A percentile compares a stretch with the other conserved stretches of the same genome.
Conservation (phyloP, 768 basidiomycete genomes). For the Russula brevipes region DNA sequence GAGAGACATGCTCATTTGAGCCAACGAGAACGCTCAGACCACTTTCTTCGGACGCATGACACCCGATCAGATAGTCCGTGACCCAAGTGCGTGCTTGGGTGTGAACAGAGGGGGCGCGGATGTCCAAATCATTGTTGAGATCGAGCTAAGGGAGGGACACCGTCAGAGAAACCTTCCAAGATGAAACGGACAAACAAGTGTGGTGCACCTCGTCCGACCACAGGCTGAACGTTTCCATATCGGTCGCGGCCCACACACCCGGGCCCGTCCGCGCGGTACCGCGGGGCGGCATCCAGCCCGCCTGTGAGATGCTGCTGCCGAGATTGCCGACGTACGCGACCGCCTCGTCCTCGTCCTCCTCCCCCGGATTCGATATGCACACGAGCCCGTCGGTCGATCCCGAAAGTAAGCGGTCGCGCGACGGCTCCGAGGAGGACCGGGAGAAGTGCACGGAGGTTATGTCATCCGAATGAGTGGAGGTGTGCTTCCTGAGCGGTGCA, state of each 20-base stretch:
- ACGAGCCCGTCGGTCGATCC: constrained; percentile 83
- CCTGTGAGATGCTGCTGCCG: constrained; percentile 75
- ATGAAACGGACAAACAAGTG: background rate
- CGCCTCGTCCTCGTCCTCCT: constrained; percentile 86
- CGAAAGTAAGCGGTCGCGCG: constrained; percentile 52
- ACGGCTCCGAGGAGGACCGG: constrained; percentile 14
- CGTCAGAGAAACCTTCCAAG: background rate
- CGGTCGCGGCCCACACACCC: constrained; percentile 77
- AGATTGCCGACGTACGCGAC: constrained; percentile 77
- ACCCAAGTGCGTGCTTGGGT: constrained; percentile 57
- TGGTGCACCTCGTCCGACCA: constrained; percentile 67
- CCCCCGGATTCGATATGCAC: constrained; percentile 61
- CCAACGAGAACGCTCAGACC: constrained; percentile 58
- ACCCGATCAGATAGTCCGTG: constrained; percentile 71
- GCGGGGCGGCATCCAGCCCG: constrained; percentile 52
- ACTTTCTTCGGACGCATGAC: constrained; percentile 35
- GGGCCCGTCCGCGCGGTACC: constrained; percentile 33
- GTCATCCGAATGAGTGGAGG: constrained; percentile 90
- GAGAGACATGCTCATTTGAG: constrained; percentile 59
- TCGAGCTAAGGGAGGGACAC: constrained; percentile 47
- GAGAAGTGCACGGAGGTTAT: constrained; percentile 66
- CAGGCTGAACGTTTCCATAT: constrained; percentile 90
- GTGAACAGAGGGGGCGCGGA: constrained; percentile 60
- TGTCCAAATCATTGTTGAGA: constrained; percentile 49
- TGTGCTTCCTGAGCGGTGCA: constrained; percentile 66